Percentiles rank a stretch among this genome's conserved stretches.
Conservation (phyloP, 2,329 filamentous ascomycete species). For the Alternaria sp. region DNA sequence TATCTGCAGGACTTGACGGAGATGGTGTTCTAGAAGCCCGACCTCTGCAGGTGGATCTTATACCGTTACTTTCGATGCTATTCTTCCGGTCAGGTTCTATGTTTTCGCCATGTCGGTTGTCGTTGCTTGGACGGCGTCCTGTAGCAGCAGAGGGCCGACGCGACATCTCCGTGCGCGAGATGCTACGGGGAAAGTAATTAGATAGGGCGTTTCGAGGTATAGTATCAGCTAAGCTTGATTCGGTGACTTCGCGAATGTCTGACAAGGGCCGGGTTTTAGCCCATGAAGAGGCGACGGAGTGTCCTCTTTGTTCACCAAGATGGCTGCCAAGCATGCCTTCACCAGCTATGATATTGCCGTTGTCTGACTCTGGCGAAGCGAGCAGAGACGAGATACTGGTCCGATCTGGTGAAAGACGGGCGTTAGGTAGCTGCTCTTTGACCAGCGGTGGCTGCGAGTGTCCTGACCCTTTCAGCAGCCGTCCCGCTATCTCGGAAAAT, state of each 20-base stretch:
- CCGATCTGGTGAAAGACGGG: conserved; percentile 28
- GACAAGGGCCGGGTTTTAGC: conserved; percentile 55
- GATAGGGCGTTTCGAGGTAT: conserved; percentile 40
- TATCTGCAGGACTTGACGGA: conserved; percentile 42
- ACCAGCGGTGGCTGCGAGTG: conserved; percentile 35
- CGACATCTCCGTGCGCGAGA: conserved; percentile 41
- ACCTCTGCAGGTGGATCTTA: conserved; percentile 38
- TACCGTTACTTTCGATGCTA: conserved; percentile 38
- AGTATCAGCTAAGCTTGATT: conserved; percentile 56
- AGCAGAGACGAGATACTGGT: conserved; percentile 20
- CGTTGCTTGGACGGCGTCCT: conserved; percentile 41
- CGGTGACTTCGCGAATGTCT: conserved; percentile 60
- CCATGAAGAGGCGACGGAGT: conserved; percentile 39
- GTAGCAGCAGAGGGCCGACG: conserved; percentile 44
- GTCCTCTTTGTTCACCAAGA: conserved; percentile 35
- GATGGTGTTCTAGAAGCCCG: conserved; percentile 43
- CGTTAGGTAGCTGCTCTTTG: conserved; percentile 26
- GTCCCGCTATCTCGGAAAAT: conserved; percentile 40
- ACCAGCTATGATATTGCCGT: conserved; percentile 17
- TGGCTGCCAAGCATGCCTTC: conserved; percentile 40
- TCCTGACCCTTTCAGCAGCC: conserved; percentile 48
- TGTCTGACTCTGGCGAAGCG: conserved; percentile 20
- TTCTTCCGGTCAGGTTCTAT: conserved; percentile 39
- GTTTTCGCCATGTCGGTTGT: conserved; percentile 39
- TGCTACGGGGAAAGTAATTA: conserved; percentile 31